Evolutionary conservation across 1,139 yeast species (phyloP), one percentile per base, ranked within the genome.

Genomic region (Groenewaldozyma auringiensis): DNA sequence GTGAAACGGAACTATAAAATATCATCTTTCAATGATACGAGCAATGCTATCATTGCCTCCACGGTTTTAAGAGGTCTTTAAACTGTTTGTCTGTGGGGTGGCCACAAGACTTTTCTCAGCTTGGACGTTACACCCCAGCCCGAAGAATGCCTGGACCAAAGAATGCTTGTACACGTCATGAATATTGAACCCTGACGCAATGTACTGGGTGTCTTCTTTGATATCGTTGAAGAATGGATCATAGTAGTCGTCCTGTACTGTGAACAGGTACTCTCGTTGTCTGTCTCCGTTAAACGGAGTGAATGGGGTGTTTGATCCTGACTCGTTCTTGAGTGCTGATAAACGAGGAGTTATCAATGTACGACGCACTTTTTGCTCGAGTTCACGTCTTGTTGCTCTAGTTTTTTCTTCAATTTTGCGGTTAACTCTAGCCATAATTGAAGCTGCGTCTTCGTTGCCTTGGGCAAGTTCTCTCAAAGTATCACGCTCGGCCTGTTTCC

Each of bases 241-340:
- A 47, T 70, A 74, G 56, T 79, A 81, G 21, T 70, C 70, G 14
- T 71, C 72, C 43, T 71, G 70, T 52, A 74, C 65, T 21, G 65
- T 59, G 56, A 69, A 76, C 21, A 69, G 63, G 43, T 71, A 71
- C n/a, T 70, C 64, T 17, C 69, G 54, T 49, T 83, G 82, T 45
- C 94, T 74, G 66, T 92, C 97, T 43, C 97, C 97, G 58, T 80
- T 79, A 66, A 92, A 89, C 11, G 98, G 97, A 2, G 97, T 88
- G 63, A 89, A 92, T 22, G 97, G 97, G 69, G 75, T 46, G 72
- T 77, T 50, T 74, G 69, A 48, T 64, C 70, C 47, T 31, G 44
- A 46, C 11, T 43, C 43, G 41, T 29, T 32, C 37, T 16, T 41
- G 25, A 21, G 27, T 14, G 32, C 16, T 18, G 20, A 18, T 18